phyloP scores from a whole-genome alignment of 805 yeast species.

The Spathaspora gorwiae region DNA sequence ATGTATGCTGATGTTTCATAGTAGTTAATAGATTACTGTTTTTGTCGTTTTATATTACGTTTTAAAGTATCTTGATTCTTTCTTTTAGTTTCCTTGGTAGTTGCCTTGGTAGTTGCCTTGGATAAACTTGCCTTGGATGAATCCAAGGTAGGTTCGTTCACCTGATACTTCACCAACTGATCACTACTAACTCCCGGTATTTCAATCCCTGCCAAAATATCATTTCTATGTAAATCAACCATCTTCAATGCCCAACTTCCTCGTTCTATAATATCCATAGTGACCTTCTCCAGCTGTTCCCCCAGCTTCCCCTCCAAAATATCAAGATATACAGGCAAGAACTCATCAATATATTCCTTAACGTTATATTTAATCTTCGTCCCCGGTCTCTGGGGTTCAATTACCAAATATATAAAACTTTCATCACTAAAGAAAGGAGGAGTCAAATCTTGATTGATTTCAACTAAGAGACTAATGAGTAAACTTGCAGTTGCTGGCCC shows the following conservation, averaged over 20 bases:
- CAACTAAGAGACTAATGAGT: constrained; percentile 29
- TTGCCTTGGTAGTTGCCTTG: too few relatives aligned
- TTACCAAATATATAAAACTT: constrained; percentile 33
- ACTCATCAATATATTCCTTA: constrained; percentile 39
- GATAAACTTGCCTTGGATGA: too few relatives aligned
- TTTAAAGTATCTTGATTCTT: too few relatives aligned
- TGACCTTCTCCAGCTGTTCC: constrained; percentile 2
- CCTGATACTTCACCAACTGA: too few relatives aligned
- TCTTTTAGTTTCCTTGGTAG: too few relatives aligned
- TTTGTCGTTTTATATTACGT: too few relatives aligned
- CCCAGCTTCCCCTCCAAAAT: constrained; percentile 6
- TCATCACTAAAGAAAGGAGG: constrained; percentile 51
- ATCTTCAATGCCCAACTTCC: constrained; percentile 38
- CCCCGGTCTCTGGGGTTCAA: constrained; percentile 17
- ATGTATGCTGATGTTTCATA: too few relatives aligned
- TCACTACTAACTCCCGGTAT: too few relatives aligned
- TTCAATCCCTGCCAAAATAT: constrained; percentile 1
- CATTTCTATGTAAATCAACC: constrained; percentile 21
- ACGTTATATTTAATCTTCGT: constrained; percentile 37
- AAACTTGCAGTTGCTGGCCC: constrained; percentile 51
- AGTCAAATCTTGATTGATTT: constrained; percentile 15
- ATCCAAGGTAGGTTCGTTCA: too few relatives aligned
- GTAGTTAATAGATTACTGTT: too few relatives aligned
- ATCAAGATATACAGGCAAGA: constrained; percentile 18
- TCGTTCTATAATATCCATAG: constrained; percentile 19